Conservation (phyloP, 352 stramenopile species). For the Albugo laibachii region DNA sequence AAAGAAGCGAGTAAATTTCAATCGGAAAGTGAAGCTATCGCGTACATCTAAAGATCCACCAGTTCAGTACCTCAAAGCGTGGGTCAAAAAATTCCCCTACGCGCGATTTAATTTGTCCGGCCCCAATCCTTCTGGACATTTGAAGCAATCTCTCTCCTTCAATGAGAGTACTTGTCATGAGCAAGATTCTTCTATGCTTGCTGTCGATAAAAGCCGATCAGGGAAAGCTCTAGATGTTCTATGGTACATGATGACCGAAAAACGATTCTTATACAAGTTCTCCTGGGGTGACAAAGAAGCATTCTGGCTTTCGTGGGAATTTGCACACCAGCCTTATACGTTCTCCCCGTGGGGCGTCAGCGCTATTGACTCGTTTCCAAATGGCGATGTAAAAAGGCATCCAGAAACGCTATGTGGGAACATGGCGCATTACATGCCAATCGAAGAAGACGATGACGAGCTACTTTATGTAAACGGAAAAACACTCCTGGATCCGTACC, state of each 20-base stretch:
- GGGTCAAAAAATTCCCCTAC: slow-evolving; percentile 6
- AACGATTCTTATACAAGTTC: slow-evolving; percentile 39
- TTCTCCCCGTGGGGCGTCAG: slow-evolving; percentile 47
- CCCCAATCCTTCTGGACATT: slow-evolving; percentile 6
- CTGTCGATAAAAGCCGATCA: slow-evolving; percentile 33
- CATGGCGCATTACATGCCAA: slow-evolving; percentile 9
- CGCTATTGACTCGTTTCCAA: slow-evolving; percentile 21
- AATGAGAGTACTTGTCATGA: slow-evolving; percentile 26
- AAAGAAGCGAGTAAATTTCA: slow-evolving; percentile 1
- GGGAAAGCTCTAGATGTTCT: slow-evolving; percentile 30
- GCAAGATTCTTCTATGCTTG: slow-evolving; percentile 50
- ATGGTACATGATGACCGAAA: slow-evolving; percentile 40
- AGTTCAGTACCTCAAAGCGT: slow-evolving; percentile 1
- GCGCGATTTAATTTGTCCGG: slow-evolving; percentile 1
- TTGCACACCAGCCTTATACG: slow-evolving; percentile 23
- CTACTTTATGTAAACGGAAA: slow-evolving; percentile 24
- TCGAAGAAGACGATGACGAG: slow-evolving; percentile 5
- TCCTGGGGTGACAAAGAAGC: slow-evolving; percentile 56
- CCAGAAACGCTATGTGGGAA: slow-evolving; percentile 28
- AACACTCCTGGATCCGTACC: slow-evolving; percentile 14
- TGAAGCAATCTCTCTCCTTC: slow-evolving; percentile 24
- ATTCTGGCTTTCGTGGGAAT: slow-evolving; percentile 56
- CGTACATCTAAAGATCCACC: not conserved
- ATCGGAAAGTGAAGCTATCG: slow-evolving; percentile 1
- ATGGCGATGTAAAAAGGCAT: slow-evolving; percentile 30